A percentile compares a stretch with the other conserved stretches of the same genome.
Conservation (phyloP, 1,284 basidiomycete genomes). For the Marasmius oreades region DNA sequence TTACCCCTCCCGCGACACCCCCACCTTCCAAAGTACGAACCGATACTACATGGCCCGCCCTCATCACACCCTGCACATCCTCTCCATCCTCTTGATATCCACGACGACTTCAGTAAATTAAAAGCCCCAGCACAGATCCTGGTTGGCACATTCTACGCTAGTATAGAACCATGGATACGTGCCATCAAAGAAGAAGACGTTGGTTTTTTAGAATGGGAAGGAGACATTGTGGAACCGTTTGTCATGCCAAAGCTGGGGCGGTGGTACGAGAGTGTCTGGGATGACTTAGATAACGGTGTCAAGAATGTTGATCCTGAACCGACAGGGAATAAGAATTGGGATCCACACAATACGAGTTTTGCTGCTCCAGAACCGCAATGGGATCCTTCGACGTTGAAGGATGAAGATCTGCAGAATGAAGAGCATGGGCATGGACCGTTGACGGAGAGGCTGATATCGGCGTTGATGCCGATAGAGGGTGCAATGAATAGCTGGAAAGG, state of each 20-base stretch:
- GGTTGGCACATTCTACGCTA: constrained; percentile 76
- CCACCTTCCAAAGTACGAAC: constrained; percentile 52
- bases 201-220: constrained; percentile 84
- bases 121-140: constrained; percentile 70
- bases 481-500: constrained; percentile 2
- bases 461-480: constrained; percentile 60
- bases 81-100: constrained; percentile 28
- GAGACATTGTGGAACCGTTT: constrained; percentile 84
- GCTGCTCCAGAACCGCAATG: constrained; percentile 53
- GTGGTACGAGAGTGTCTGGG: constrained; percentile 90
- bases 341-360: constrained; percentile 28
- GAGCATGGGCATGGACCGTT: constrained; percentile 76
- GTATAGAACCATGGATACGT: constrained; percentile 83
- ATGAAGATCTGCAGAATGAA: constrained; percentile 61
- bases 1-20: constrained; percentile 31
- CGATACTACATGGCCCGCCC: constrained; percentile 14
- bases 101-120: constrained; percentile 81
- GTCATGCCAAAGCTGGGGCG: constrained; percentile 84
- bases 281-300: constrained; percentile 72
- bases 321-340: constrained; percentile 14
- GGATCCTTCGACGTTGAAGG: constrained; percentile 70
- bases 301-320: constrained; percentile 18
- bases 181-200: constrained; percentile 87
- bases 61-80: constrained; percentile 32
- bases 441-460: constrained; percentile 78